phyloP scores from a whole-genome alignment of 768 basidiomycete species.

The Tylopilus sp. region DNA sequence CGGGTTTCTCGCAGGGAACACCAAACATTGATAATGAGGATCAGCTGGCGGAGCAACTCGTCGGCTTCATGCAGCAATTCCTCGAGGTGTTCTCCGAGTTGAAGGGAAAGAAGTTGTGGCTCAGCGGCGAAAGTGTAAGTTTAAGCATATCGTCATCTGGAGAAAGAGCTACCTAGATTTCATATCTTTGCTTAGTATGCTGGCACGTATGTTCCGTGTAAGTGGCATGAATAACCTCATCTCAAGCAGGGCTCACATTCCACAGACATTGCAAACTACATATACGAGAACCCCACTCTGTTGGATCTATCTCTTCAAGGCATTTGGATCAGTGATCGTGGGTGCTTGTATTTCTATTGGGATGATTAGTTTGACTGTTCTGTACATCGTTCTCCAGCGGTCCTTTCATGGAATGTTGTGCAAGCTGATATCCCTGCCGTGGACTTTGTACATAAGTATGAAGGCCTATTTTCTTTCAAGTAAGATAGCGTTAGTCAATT shows the following conservation, averaged over 20 bases:
- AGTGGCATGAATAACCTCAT: constrained; percentile 16
- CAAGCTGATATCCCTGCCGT: constrained; percentile 71
- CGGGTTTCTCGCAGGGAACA: constrained; percentile 69
- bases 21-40: constrained; percentile 60
- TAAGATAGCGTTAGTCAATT: too few relatives aligned
- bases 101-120: constrained; percentile 66
- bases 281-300: constrained; percentile 53
- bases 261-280: constrained; percentile 71
- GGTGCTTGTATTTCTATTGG: constrained; percentile 21
- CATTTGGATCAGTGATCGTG: constrained; percentile 72
- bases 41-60: constrained; percentile 52
- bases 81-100: constrained; percentile 70
- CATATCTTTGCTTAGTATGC: constrained; percentile 55
- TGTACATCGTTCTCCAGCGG: constrained; percentile 34
- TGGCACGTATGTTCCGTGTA: constrained; percentile 63
- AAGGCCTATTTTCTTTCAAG: constrained; percentile 72
- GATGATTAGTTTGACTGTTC: neutral
- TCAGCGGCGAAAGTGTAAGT: constrained; percentile 74
- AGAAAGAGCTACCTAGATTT: too few relatives aligned
- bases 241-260: neutral
- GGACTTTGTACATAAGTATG: constrained; percentile 69
- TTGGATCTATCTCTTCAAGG: constrained; percentile 62
- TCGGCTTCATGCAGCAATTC: constrained; percentile 69
- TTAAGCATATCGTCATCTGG: too few relatives aligned
- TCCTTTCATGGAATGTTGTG: constrained; percentile 59